Evolutionary conservation across 2,329 filamentous ascomycete genomes (phyloP), one percentile per base, ranked within the genome.

Genomic region (Talaromyces sp.): DNA sequence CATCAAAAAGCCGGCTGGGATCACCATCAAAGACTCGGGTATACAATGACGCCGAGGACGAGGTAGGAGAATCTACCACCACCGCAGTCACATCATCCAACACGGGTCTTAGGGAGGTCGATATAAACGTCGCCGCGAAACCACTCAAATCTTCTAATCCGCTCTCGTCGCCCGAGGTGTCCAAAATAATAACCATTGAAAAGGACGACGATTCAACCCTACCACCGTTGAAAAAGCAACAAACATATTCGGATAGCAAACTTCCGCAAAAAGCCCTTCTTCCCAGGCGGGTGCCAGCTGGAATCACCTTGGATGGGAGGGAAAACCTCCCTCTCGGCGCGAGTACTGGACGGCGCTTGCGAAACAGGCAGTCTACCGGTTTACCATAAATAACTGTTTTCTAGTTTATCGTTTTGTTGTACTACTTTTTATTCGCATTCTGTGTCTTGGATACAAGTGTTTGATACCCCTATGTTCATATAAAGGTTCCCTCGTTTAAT

Each of bases 1-100:
- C 70, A 30, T n/a, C 27, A n/a, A 63, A 63, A 57, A 71, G 27
- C 66, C 69, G 15, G 19, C 49, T 62, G 17, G 67, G 70, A 36
- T 69, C 72, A 59, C 81, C 82, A 5, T 76, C 76, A 27, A 85
- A 85, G 68, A 75, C 77, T 32, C 80, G 79, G 61, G 75, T 85
- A 61, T 85, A 83, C 68, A 81, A 80, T 64, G 83, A 85, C 66
- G 70, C 68, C 57, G 73, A 69, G 66, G 71, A 77, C 65, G 72
- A 73, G 70, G 70, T 75, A 71, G 71, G 69, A 57, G 61, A 68
- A 64, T 66, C 68, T 70, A 58, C 66, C 68, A 66, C 66, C 68
- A 63, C 70, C 51, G 66, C 71, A 57, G 69, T 67, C 57, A 55
- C 61, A 53, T 33, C n/a, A 63, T 75, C 75, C 71, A 78, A 74